These are phyloP conservation scores for Hypoxylon crocopeplum DNA, from an alignment of 495 filamentous ascomycete species.

Conservation along the genomic window DNA sequence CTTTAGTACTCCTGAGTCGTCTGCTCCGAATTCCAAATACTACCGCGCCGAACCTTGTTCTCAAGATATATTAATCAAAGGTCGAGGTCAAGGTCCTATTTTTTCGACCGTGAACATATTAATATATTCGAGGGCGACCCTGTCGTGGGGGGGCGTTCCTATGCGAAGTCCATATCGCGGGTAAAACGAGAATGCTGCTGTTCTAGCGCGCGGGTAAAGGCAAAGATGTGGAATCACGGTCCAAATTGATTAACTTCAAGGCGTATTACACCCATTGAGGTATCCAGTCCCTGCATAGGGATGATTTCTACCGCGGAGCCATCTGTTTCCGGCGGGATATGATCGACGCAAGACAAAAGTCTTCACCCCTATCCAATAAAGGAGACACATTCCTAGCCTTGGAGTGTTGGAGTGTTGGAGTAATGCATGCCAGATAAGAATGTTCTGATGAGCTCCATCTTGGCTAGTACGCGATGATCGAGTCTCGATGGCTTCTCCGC, in stretches of 20 bases:
- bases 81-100: constrained; percentile 3
- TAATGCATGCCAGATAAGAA: constrained; percentile 3
- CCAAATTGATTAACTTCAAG: constrained; percentile 20
- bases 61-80: constrained; percentile 24
- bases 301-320: constrained; percentile 23
- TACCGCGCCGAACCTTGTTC: constrained; percentile 16
- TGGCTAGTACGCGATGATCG: constrained; percentile 13
- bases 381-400: constrained; percentile 25
- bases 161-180: constrained; percentile 28
- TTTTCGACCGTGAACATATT: constrained; percentile 14
- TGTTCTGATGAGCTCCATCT: constrained; percentile 14
- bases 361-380: constrained; percentile 7
- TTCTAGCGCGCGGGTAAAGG: constrained; percentile 28
- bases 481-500: constrained; percentile 1
- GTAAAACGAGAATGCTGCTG: constrained; percentile 24
- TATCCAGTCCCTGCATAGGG: constrained; percentile 23
- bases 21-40: constrained; percentile 29
- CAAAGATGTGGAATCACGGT: constrained; percentile 15
- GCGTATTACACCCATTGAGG: constrained; percentile 7
- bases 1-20: constrained; percentile 32
- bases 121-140: constrained; percentile 30
- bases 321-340: constrained; percentile 33
- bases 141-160: constrained; percentile 18
- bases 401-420: too few relatives aligned
- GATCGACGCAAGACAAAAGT: constrained; percentile 23